Percentiles rank a stretch among this genome's conserved stretches.
These are phyloP conservation scores for Cicer chorassanicum DNA, from an alignment of 306 rosid species.

Conservation along the genomic window DNA sequence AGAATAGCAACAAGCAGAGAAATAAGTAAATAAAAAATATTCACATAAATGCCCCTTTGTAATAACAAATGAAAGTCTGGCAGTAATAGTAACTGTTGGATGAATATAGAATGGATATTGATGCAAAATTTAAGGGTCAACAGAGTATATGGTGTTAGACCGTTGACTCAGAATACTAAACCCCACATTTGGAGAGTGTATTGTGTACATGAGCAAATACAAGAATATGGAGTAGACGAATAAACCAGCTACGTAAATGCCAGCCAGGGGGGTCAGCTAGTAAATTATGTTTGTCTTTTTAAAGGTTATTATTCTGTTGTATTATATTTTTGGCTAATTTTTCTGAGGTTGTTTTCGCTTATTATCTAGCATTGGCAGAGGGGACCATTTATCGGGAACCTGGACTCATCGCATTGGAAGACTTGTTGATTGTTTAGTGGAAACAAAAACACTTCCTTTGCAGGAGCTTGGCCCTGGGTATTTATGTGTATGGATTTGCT, in stretches of 20 bases:
- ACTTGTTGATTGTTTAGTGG: not conserved
- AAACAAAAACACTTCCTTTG: not conserved
- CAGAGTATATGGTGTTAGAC: not conserved
- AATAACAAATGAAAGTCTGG: constrained; percentile 20
- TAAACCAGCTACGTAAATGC: constrained; percentile 1
- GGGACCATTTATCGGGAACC: not conserved
- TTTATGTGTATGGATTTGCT: not conserved
- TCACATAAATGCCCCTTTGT: constrained; percentile 13
- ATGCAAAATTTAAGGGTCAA: constrained; percentile 18
- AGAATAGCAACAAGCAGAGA: constrained; percentile 8
- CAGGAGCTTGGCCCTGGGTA: not conserved
- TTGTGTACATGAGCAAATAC: not conserved
- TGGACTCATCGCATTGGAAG: not conserved
- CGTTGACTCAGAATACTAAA: constrained; percentile 1
- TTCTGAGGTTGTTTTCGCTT: constrained; percentile 5
- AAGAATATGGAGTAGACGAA: not conserved
- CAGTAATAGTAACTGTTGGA: constrained; percentile 4
- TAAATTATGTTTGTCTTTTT: not conserved
- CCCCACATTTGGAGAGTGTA: not conserved
- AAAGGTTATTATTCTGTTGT: not conserved
- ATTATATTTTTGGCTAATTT: not conserved
- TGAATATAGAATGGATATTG: not conserved
- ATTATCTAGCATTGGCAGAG: constrained; percentile 25
- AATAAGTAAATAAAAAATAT: constrained; percentile 11
- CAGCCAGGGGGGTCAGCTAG: constrained; percentile 4